Evolutionary conservation across 495 filamentous ascomycete genomes (phyloP), one percentile per base, ranked within the genome.

Genomic region (Neurospora tetrasperma): DNA sequence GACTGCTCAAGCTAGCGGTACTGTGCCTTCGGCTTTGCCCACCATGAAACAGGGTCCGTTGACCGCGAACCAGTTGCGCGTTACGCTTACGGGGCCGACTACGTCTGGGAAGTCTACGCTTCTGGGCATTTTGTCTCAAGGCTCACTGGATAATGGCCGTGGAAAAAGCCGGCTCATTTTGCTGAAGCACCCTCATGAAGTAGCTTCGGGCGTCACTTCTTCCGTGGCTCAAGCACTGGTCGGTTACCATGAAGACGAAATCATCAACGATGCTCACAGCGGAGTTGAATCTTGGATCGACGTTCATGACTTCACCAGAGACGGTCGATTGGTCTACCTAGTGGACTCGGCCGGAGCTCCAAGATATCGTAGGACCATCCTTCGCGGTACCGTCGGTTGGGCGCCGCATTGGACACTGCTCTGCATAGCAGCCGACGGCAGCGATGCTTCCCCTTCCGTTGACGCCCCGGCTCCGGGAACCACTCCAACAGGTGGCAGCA

Each of bases 261-360:
- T 98, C 59, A 85, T 98, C 81, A 98, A 97, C 76, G 98, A 95
- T 79, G 89, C 92, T 1, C 89, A 91, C 71, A 90, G 89, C 23
- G 93, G 97, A 82, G 90, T 97, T 70, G 92, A 94, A 54, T 93
- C 92, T 42, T 99, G 96, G 96, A 91, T 92, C 75, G 96, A 98
- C 80, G 94, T 98, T 68, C 96, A 99, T 80, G 84, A 85, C 70
- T 85, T 89, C n/a, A 89, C 93, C 3, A 87, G 87, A 38, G 83
- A 84, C 27, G 93, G 92, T 20, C 90, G 96, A 69, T 81, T 99
- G 6, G 92, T 94, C 12, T 93, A 97, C 72, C 80, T 98, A 12
- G 91, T 94, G 0, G 96, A 99, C 78, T 94, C 95, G 42, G 94
- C 96, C 3, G 96, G 96, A 2, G 92, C 96, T 71, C 90, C 93